These are phyloP conservation scores for Rhodotorula sphaerocarpa DNA, from an alignment of 768 basidiomycete species.

Conservation along the genomic window DNA sequence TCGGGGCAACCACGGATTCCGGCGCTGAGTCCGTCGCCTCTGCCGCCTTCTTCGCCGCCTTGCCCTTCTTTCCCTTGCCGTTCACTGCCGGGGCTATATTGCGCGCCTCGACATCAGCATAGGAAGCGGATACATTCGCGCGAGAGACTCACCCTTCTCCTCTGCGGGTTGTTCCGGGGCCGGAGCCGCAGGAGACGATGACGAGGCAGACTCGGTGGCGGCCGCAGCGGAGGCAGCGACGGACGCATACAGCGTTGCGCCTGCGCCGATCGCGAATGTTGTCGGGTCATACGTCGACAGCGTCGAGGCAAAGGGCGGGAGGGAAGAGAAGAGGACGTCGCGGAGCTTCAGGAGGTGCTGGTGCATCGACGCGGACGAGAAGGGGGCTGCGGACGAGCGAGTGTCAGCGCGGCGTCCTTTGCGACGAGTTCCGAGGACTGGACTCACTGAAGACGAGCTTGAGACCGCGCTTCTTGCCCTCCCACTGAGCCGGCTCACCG, in stretches of 20 bases:
- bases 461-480: constrained; percentile 40
- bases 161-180: constrained; percentile 32
- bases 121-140: neutral
- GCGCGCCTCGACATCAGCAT: too few species aligned
- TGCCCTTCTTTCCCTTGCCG: constrained; percentile 39
- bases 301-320: constrained; percentile 29
- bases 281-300: constrained; percentile 37
- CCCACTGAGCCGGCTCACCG: constrained; percentile 31
- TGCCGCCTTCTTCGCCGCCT: constrained; percentile 40
- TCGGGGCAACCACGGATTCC: constrained; percentile 22
- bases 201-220: neutral
- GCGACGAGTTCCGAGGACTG: neutral
- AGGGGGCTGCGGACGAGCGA: constrained; percentile 40
- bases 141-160: constrained; percentile 32
- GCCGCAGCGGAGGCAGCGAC: constrained; percentile 12
- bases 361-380: constrained; percentile 44
- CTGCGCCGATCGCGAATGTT: constrained; percentile 28
- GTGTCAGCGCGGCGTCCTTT: neutral
- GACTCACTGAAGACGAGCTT: constrained; percentile 46
- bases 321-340: constrained; percentile 40
- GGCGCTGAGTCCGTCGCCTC: constrained; percentile 17
- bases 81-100: too few species aligned
- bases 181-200: too few species aligned
- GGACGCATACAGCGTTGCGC: constrained; percentile 26
- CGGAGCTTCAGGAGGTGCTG: constrained; percentile 46